Base-by-base conservation (phyloP, 441 rosid genomes). In the Aleurites moluccanus region DNA sequence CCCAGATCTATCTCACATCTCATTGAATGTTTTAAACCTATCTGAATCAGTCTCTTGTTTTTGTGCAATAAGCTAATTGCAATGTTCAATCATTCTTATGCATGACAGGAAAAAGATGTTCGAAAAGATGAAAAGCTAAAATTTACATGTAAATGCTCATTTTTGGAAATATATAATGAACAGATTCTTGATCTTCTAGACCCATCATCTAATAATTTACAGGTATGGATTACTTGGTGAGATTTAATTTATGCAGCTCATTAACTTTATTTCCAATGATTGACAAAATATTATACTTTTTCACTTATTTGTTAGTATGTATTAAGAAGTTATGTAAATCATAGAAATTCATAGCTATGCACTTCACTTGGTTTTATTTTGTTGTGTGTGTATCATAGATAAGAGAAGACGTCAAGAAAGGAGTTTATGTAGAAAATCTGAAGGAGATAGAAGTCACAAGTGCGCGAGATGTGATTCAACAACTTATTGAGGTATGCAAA, bases 181-280 rank as follows among this genome's bases (percentile, higher is more conserved):
- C 99, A 94, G 76, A 96, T 96, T 80, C 91, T 94, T 78, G 98
- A 96, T 83, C 95, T 96, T 74, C 77, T 96, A 87, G 98, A 96
- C 68, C 93, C 99, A 40, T 89, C 98, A 69, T 86, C 95, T 59
- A 83, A 25, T 74, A 94, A 96, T 79, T 83, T 96, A 78, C 99
- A 91, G 97, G 99, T 94, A 76, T 23, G 64, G 21, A 74, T 70
- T 27, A 61, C 60, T 56, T 69, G 30, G 65, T 65, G n/a, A 75
- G 68, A 55, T 68, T 61, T 33, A 50, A 16, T 20, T 23, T 57
- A 60, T 61, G 8, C 67, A 47, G 55, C 50, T 33, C 38, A 33
- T 45, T 71, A 33, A 11, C 70, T 73, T 60, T 56, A 44, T 40
- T 70, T 21, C 16, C 67, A 33, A 69, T 35, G 13, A 69, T 55